These are phyloP conservation scores for Balakata baccata DNA, from an alignment of 345 rosid genomes.

Conservation along the genomic window DNA sequence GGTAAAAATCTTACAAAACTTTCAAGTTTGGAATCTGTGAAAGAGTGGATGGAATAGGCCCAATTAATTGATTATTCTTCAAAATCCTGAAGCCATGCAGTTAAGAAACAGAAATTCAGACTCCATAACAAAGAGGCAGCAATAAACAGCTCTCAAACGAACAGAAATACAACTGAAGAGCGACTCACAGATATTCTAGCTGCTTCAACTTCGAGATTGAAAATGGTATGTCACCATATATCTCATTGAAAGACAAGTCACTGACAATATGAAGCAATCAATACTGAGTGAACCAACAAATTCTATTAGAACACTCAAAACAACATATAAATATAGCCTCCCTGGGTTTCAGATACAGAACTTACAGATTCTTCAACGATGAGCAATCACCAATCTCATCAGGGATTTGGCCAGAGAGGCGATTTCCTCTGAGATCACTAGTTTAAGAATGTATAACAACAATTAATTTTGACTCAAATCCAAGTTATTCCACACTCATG, in stretches of 20 bases:
- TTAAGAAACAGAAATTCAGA: slow-evolving; percentile 3
- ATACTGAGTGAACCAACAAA: neutral
- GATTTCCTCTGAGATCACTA: slow-evolving; percentile 80
- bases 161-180: slow-evolving; percentile 4
- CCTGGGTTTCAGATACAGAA: neutral
- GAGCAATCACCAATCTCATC: slow-evolving; percentile 96
- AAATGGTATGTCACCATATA: slow-evolving; percentile 90
- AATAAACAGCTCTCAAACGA: neutral
- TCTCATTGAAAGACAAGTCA: slow-evolving; percentile 79
- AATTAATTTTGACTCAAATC: neutral
- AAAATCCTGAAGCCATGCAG: slow-evolving; percentile 42
- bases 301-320: neutral
- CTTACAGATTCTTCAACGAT: slow-evolving; percentile 72
- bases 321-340: neutral
- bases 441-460: slow-evolving; percentile 7
- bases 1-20: slow-evolving; percentile 52
- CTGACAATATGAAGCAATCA: slow-evolving; percentile 34
- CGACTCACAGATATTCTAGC: slow-evolving; percentile 70
- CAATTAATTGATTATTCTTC: slow-evolving; percentile 84
- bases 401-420: slow-evolving; percentile 86
- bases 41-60: slow-evolving; percentile 85
- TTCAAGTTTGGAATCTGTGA: slow-evolving; percentile 95
- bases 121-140: neutral
- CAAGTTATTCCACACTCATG: neutral
- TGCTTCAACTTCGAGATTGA: slow-evolving; percentile 85